Evolutionary conservation across 208 protist species (phyloP), one percentile per base, ranked within the genome.

Genomic region (Angomonas desouzai): DNA sequence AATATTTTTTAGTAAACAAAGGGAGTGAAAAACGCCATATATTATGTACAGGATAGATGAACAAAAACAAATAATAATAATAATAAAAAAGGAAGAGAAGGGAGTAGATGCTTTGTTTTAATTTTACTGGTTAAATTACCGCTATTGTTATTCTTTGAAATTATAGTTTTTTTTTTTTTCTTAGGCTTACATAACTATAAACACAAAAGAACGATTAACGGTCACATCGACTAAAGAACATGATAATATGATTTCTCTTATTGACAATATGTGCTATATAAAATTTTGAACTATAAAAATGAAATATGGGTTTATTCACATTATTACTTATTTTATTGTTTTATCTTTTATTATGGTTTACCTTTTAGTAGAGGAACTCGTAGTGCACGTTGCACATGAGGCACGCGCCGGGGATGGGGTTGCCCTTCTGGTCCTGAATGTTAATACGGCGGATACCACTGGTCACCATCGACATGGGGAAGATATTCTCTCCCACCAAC

Each of bases 401-500:
- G 66, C 64, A 89, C 45, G 74, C 77, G 48, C 78, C 81, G 34
- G 74, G 55, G 27, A 93, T 67, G 38, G 45, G 32, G 48, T 59
- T 55, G 30, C 81, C 84, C 0, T 30, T 48, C 27, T 72, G 48
- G 38, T 87, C 74, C 55, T 81, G 70, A 62, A 93, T 57, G 2
- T 72, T 76, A 23, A 89, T 66, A 18, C 74, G 72, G 43, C 87
- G 81, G 62, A 79, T 74, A 18, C 84, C 84, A 28, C 70, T 60
- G 47, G 69, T 73, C 23, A 91, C 38, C 38, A 90, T 38, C 18
- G 66, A 67, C 48, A 91, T 74, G 2, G 84, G 77, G 18, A 91
- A 58, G 47, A 84, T 78, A 53, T 67, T 70, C 62, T 89, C 83
- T 9, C 68, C 83, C 0, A 89, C 61, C 53, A 89, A 59, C 27